A percentile compares a stretch with the other conserved stretches of the same genome.
phyloP scores from a whole-genome alignment of 306 rosid species.

The Vigna mungo region DNA sequence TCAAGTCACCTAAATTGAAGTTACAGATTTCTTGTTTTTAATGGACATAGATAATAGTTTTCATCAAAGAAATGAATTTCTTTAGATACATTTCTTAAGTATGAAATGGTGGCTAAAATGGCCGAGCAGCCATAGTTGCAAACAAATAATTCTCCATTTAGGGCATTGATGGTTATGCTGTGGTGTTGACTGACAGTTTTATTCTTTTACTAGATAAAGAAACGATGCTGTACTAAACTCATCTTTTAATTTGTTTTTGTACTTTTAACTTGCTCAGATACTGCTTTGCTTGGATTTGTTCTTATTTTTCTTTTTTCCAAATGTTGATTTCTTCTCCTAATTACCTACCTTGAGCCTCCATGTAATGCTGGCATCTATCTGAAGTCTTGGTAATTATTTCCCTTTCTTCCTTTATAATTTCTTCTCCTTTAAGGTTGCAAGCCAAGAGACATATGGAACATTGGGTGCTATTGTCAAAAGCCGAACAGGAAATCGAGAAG shows the following conservation, averaged over 20 bases:
- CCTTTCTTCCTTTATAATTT: constrained; percentile 40
- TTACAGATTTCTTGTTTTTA: constrained; percentile 28
- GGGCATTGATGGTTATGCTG: constrained; percentile 13
- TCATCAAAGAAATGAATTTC: not conserved
- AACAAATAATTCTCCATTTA: not conserved
- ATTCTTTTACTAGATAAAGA: constrained; percentile 19
- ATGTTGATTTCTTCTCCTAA: constrained; percentile 27
- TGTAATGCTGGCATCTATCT: constrained; percentile 43
- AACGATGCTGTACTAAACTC: constrained; percentile 9
- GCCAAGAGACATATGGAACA: constrained; percentile 97
- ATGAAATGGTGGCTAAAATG: constrained; percentile 18
- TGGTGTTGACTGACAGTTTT: not conserved
- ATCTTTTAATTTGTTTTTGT: constrained; percentile 10
- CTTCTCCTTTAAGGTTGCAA: constrained; percentile 80
- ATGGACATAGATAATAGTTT: constrained; percentile 9
- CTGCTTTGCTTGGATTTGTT: constrained; percentile 16
- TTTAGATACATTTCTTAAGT: constrained; percentile 7
- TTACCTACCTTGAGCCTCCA: constrained; percentile 35
- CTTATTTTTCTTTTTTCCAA: constrained; percentile 14
- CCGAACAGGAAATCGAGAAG: constrained; percentile 85
- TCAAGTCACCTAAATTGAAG: not conserved
- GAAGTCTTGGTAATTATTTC: constrained; percentile 22
- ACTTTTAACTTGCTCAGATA: constrained; percentile 18
- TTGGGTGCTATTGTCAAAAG: constrained; percentile 97
- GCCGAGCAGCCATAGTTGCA: not conserved